Evolutionary conservation across 2,329 filamentous ascomycete species (phyloP), one percentile per base, ranked within the genome.

Genomic region (Alternaria arbusti): DNA sequence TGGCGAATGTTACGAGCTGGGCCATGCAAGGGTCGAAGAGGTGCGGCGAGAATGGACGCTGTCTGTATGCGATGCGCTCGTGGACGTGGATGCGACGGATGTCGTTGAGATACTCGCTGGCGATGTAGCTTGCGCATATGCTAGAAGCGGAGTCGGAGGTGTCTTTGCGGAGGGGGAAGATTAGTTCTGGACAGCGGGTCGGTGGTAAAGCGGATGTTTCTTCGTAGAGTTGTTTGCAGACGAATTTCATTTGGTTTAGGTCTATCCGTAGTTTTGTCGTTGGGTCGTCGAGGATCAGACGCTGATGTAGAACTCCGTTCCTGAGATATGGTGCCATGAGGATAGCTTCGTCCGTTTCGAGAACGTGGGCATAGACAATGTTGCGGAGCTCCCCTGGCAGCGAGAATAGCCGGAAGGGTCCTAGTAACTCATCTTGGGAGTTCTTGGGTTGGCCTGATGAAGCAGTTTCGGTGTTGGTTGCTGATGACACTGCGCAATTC

Each of bases 221-320:
- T 1, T 40, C 36, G 36, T 40, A 3, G 36, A 40, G 36, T 17
- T 40, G 15, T 40, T 40, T 17, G 5, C n/a, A 40, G 36, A 40
- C n/a, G n/a, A 40, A 11, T 40, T 40, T 40, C 36, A 40, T 40
- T 40, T 40, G 36, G n/a, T 40, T 40, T 11, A 40, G 36, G 1
- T 40, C n/a, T 1, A 3, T 17, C 2, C n/a, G 36, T 3, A 6
- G 15, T 1, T 36, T n/a, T 36, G 0, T 1, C 4, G 15, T 9
- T 4, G 32, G 32, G 3, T 36, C 32, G 1, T 36, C 7, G 8
- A 36, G 8, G 36, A 40, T 10, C 0, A 40, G 15, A 17, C 43
- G 43, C 12, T 17, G 17, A 2, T 45, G 17, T 17, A 11, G 3
- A 4, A 0, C 6, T 22, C 43, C 43, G 1, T 45, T 0, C 17